Evolutionary conservation across 1,284 basidiomycete species (phyloP).

Genomic region (Pseudozyma pruni): DNA sequence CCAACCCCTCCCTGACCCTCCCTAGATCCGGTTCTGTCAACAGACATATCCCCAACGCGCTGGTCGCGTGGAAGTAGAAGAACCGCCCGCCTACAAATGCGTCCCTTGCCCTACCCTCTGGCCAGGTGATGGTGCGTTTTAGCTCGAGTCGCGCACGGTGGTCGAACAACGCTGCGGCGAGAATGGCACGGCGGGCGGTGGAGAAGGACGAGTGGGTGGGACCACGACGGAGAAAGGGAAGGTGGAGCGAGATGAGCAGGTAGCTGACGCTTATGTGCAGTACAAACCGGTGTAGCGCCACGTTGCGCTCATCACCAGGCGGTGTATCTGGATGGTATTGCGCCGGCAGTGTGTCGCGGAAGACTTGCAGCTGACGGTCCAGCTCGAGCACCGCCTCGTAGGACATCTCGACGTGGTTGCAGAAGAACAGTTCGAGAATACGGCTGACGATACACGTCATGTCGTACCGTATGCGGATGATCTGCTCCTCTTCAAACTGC

Average conservation of each 20-base stretch:
- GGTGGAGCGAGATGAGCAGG: slow-evolving; percentile 20
- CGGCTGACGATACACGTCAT: slow-evolving; percentile 13
- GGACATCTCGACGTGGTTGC: slow-evolving; percentile 9
- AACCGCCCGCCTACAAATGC: slow-evolving; percentile 23
- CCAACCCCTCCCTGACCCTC: not conserved
- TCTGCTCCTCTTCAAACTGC: not conserved
- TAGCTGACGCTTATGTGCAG: slow-evolving; percentile 14
- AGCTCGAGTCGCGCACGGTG: slow-evolving; percentile 5
- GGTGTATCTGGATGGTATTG: not conserved
- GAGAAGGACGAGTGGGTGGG: slow-evolving; percentile 6
- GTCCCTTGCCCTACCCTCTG: slow-evolving; percentile 14
- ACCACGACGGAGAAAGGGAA: slow-evolving; percentile 24
- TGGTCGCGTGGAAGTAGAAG: slow-evolving; percentile 35
- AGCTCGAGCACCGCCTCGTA: slow-evolving; percentile 7
- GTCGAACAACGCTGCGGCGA: slow-evolving; percentile 16
- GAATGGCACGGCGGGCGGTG: too few species aligned
- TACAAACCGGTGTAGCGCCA: slow-evolving; percentile 19
- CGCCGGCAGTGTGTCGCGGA: too few species aligned
- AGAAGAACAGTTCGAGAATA: slow-evolving; percentile 14
- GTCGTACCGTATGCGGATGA: slow-evolving; percentile 11
- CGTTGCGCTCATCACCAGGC: slow-evolving; percentile 1
- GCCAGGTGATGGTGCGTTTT: slow-evolving; percentile 10
- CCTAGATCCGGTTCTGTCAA: slow-evolving; percentile 14
- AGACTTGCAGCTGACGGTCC: slow-evolving; percentile 10
- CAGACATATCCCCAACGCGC: slow-evolving; percentile 20